Percentiles rank a stretch among this genome's conserved stretches.
phyloP scores from a whole-genome alignment of 768 basidiomycete species.

The Tremella yokohamensis region DNA sequence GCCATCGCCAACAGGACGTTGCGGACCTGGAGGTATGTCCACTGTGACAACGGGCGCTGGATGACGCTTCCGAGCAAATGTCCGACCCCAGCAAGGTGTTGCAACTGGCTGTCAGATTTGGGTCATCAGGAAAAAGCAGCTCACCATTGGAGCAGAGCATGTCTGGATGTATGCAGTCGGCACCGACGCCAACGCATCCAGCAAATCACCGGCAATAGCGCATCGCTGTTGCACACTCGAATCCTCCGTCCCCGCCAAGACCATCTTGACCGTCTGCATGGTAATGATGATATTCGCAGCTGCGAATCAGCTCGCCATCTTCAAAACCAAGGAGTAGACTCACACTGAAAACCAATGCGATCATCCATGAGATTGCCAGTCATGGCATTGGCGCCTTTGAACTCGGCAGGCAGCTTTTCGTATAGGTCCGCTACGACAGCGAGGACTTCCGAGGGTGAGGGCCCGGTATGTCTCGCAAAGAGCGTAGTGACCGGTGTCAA shows the following conservation, averaged over 20 bases:
- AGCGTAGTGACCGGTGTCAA: conserved; percentile 12
- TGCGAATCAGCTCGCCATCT: conserved; percentile 7
- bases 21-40: conserved; percentile 34
- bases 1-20: conserved; percentile 37
- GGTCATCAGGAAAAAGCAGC: conserved; percentile 3
- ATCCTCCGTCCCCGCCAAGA: conserved; percentile 29
- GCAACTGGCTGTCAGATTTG: conserved; percentile 25
- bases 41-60: conserved; percentile 32
- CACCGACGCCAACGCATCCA: conserved; percentile 35
- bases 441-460: conserved; percentile 18
- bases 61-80: conserved; percentile 42
- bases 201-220: conserved; percentile 40
- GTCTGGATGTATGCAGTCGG: conserved; percentile 39
- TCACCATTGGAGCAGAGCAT: conserved; percentile 29
- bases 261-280: conserved; percentile 41
- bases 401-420: conserved; percentile 24
- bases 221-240: conserved; percentile 32
- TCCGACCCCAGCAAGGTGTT: conserved; percentile 46
- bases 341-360: conserved; percentile 37
- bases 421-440: conserved; percentile 25
- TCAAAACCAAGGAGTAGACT: conserved; percentile 1
- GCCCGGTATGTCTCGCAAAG: conserved; percentile 6
- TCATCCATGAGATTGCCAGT: conserved; percentile 28
- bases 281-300: conserved; percentile 41
- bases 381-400: conserved; percentile 26